Conservation (phyloP, 1,139 yeast species). For the Magnusiomyces suaveolens region DNA sequence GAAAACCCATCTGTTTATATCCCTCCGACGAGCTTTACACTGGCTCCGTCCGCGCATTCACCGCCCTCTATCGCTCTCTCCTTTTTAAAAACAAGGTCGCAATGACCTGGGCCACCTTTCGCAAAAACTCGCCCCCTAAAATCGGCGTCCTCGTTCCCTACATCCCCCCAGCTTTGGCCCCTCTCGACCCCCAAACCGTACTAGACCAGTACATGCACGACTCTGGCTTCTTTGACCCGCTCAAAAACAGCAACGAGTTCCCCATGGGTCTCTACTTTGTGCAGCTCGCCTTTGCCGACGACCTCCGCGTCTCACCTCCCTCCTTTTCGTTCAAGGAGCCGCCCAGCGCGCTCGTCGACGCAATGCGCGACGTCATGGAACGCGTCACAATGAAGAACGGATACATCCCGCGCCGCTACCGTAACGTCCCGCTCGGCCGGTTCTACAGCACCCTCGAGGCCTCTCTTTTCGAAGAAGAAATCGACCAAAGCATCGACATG, state of each 20-base stretch:
- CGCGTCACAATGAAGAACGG: constrained; percentile 38
- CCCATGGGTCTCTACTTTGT: constrained; percentile 33
- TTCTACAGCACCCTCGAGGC: constrained; percentile 59
- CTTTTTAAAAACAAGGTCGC: constrained; percentile 46
- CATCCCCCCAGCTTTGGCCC: constrained; percentile 13
- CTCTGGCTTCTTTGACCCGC: neutral
- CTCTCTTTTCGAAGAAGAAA: constrained; percentile 50
- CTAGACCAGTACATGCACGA: neutral
- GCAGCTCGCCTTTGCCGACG: constrained; percentile 34
- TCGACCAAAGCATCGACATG: constrained; percentile 29
- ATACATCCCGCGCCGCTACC: constrained; percentile 50
- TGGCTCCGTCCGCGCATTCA: constrained; percentile 60
- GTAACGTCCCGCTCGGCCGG: constrained; percentile 61
- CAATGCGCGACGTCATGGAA: constrained; percentile 35
- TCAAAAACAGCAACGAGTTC: constrained; percentile 10
- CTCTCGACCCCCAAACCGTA: neutral
- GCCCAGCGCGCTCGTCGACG: constrained; percentile 29
- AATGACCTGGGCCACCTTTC: constrained; percentile 60
- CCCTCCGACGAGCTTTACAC: constrained; percentile 48
- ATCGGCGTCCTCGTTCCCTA: constrained; percentile 57
- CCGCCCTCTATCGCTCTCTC: constrained; percentile 58
- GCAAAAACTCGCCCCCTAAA: constrained; percentile 47
- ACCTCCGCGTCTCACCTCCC: constrained; percentile 32
- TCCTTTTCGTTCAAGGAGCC: neutral
- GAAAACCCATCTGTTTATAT: constrained; percentile 50